phyloP scores from a whole-genome alignment of 2,329 filamentous ascomycete genomes.

The Shiraia sp. region DNA sequence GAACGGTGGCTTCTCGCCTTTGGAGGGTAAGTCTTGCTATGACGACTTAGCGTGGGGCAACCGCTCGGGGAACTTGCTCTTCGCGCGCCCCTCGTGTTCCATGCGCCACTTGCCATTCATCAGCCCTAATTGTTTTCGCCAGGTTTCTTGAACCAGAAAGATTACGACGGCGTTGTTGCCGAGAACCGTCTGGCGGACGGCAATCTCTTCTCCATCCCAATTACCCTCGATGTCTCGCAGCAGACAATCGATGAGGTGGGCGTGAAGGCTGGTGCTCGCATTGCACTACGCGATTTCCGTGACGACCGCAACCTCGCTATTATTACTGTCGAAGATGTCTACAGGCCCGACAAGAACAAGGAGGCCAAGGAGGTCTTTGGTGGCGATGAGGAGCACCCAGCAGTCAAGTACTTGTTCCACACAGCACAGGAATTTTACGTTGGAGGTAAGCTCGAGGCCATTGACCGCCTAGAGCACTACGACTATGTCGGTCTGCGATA shows the following conservation, averaged over 20 bases:
- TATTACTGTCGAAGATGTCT: constrained; percentile 92
- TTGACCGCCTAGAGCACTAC: constrained; percentile 96
- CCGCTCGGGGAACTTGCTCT: no score
- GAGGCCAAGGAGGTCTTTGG: constrained; percentile 96
- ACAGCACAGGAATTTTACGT: constrained; percentile 87
- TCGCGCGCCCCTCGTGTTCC: constrained; percentile 33
- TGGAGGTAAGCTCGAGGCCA: constrained; percentile 92
- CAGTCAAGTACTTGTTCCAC: constrained; percentile 84
- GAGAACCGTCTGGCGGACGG: constrained; percentile 85
- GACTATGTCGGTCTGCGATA: constrained; percentile 97
- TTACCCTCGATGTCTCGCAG: constrained; percentile 84
- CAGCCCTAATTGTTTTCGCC: constrained; percentile 9
- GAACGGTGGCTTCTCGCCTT: constrained; percentile 95
- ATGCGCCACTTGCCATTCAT: constrained; percentile 21
- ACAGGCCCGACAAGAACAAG: constrained; percentile 91
- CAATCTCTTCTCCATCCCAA: constrained; percentile 94
- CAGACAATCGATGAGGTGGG: constrained; percentile 73
- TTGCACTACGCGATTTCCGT: constrained; percentile 91
- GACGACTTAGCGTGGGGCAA: constrained; percentile 9
- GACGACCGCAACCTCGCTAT: constrained; percentile 97
- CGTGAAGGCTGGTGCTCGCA: constrained; percentile 77
- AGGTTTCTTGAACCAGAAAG: constrained; percentile 97
- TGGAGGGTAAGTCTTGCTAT: constrained; percentile 73
- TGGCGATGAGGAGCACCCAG: constrained; percentile 87
- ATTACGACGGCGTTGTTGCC: constrained; percentile 93